phyloP scores from a whole-genome alignment of 129 eudicot species.

The Kitagawia praeruptora region DNA sequence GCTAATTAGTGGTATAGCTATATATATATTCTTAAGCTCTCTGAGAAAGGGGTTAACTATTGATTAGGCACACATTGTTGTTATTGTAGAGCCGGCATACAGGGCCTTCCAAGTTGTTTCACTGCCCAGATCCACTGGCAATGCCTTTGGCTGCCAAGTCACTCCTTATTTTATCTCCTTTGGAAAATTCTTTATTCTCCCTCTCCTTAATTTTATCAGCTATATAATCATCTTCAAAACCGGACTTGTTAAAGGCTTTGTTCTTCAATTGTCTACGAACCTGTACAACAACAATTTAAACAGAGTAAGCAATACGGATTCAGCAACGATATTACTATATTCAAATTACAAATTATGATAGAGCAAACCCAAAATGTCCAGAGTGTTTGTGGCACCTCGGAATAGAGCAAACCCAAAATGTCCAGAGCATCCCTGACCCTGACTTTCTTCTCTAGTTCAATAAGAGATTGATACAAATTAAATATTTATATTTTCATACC shows the following conservation, averaged over 20 bases:
- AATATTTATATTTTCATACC: not conserved
- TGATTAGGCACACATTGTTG: not conserved
- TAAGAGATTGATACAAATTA: slow-evolving; percentile 33
- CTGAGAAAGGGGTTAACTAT: not conserved
- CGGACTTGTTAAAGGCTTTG: slow-evolving; percentile 61
- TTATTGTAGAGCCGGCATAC: slow-evolving; percentile 35
- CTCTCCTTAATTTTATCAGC: slow-evolving; percentile 43
- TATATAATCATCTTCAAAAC: slow-evolving; percentile 50
- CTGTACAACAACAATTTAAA: slow-evolving; percentile 20
- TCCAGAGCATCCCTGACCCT: slow-evolving; percentile 44
- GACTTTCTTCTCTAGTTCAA: slow-evolving; percentile 41
- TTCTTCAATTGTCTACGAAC: slow-evolving; percentile 62
- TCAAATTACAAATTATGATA: slow-evolving; percentile 6
- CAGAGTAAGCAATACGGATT: not conserved
- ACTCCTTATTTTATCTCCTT: slow-evolving; percentile 58
- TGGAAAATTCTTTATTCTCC: slow-evolving; percentile 41
- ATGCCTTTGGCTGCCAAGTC: slow-evolving; percentile 61
- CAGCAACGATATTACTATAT: not conserved
- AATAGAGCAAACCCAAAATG: slow-evolving; percentile 58
- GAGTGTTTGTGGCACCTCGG: slow-evolving; percentile 43
- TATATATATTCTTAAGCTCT: not conserved
- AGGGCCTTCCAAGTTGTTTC: slow-evolving; percentile 79
- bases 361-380: slow-evolving; percentile 53
- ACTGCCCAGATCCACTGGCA: slow-evolving; percentile 57
- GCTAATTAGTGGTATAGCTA: not conserved